Base-by-base conservation (phyloP, 179 eudicot genomes). In the Beta corolliflora region DNA sequence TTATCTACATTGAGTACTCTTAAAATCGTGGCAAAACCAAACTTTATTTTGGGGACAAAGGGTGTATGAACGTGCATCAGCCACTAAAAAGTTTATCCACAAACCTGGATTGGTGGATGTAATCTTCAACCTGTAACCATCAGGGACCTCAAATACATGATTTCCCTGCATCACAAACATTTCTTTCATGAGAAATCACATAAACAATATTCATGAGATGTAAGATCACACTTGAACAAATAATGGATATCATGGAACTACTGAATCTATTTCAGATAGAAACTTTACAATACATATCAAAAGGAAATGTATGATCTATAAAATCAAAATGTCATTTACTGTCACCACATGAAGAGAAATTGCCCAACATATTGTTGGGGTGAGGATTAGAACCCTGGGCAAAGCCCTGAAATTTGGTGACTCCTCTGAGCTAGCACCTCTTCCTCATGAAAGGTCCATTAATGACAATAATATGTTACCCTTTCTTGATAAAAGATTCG, bases 91-190 rank as follows among this genome's bases (percentile, higher is more conserved):
- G 71, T 23, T 44, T 54, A 46, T 50, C 54, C 52, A 80, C 76
- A 56, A 59, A 93, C 98, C 99, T 91, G 97, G 85, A 79, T 84
- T 83, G 83, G 88, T 90, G 23, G 95, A 88, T 54, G 92, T 86
- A 68, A 94, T 78, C 85, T 82, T 88, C 91, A 96, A 48, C 80
- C 79, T 93, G 90, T 88, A 83, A 78, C 99, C 99, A 90, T 91
- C 87, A 77, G 98, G 98, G 81, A 96, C 98, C 81, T 96, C 97
- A 84, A 94, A 96, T 2, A 88, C 85, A 84, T 91, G 94, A 89
- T 92, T 90, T 53, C 99, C 99, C 99, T 96, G 93, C 89, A 92
- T 70, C 73, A 74, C 58, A 79, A 65, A 73, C 67, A 55, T 52
- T 52, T 60, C 63, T 70, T 75, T 36, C 36, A 52, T 79, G 59